Evolutionary conservation across 1,284 basidiomycete species (phyloP).

Genomic region (Athelia psychrophila): DNA sequence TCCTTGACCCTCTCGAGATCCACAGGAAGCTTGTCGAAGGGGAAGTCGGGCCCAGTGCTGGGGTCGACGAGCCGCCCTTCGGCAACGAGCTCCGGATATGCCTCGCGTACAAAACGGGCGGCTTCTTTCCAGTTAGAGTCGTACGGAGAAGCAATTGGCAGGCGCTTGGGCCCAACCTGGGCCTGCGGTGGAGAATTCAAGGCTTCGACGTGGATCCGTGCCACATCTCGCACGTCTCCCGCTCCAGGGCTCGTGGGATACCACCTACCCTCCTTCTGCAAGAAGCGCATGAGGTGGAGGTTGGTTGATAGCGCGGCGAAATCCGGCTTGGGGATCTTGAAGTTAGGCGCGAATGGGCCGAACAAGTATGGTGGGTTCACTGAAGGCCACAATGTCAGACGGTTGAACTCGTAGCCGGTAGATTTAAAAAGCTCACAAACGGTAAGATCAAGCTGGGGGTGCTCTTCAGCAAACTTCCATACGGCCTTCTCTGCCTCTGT

Average conservation of each 20-base stretch:
- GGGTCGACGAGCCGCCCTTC: conserved; percentile 5
- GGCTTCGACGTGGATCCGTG: conserved; percentile 16
- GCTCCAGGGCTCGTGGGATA: background rate
- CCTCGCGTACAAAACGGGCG: conserved; percentile 4
- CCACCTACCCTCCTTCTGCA: conserved; percentile 8
- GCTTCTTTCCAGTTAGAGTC: conserved; percentile 8
- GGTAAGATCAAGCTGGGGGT: conserved; percentile 11
- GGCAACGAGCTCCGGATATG: conserved; percentile 9
- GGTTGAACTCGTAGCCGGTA: background rate
- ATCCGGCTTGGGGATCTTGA: conserved; percentile 6
- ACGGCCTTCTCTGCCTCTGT: conserved; percentile 7
- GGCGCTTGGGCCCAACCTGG: conserved; percentile 2
- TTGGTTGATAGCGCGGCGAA: conserved; percentile 6
- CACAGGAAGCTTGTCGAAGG: background rate
- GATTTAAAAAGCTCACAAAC: background rate
- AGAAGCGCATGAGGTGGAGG: conserved; percentile 14
- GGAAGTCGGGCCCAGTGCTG: background rate
- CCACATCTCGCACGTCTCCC: conserved; percentile 18
- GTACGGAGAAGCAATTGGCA: conserved; percentile 3
- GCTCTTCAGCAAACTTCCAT: conserved; percentile 12
- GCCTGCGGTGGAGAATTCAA: conserved; percentile 5
- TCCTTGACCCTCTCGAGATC: background rate
- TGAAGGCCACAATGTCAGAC: background rate
- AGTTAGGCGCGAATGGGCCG: conserved; percentile 17
- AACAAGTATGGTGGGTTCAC: conserved; percentile 21